Base-by-base conservation (phyloP, 2,329 filamentous ascomycete genomes). In the Claviceps sp. region DNA sequence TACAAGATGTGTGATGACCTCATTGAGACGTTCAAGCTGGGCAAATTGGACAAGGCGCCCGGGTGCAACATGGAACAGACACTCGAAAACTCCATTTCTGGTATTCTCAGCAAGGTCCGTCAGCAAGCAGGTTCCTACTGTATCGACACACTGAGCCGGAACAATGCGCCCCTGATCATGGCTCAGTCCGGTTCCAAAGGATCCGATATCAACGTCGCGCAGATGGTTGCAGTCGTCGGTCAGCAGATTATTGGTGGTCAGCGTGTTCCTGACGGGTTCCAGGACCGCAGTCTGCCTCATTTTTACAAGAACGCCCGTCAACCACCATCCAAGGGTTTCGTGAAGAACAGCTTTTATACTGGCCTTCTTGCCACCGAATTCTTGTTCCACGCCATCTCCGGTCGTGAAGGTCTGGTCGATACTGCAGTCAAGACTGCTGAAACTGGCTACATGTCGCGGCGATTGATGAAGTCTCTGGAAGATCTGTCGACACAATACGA, bases 351-450 rank as follows among this genome's bases (percentile, higher is more conserved):
- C 71, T 98, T 98, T 76, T 98, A 95, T 68, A 87, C 87, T 0
- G 93, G 93, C 1, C 74, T 98, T 1, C 78, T 84, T 1, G 91
- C 93, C 2, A 89, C 87, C 0, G 93, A 98, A 62, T 97, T 98
- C 67, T 79, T 97, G 53, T 97, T 98, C 70, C 93, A 98, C 78
- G 93, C 93, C 59, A 96, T 97, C 72, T 95, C 89, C 61, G 93
- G 93, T 61, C 87, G 93, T 81, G 93, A 97, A 80, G 93, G 93
- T 81, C 73, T 98, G 59, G 90, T 98, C 63, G 93, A 98, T 78
- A 98, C 93, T 2, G 93, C 93, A 55, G 93, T 97, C 71, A 98
- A 98, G 73, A 98, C 93, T 50, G 93, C 93, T 50, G 93, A 98
- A 68, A 98, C 93, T 11, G 93, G 93, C 57, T 98, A 98, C 71